These are phyloP conservation scores for Penicillium flavigenum DNA, from an alignment of 495 filamentous ascomycete species.

Conservation along the genomic window DNA sequence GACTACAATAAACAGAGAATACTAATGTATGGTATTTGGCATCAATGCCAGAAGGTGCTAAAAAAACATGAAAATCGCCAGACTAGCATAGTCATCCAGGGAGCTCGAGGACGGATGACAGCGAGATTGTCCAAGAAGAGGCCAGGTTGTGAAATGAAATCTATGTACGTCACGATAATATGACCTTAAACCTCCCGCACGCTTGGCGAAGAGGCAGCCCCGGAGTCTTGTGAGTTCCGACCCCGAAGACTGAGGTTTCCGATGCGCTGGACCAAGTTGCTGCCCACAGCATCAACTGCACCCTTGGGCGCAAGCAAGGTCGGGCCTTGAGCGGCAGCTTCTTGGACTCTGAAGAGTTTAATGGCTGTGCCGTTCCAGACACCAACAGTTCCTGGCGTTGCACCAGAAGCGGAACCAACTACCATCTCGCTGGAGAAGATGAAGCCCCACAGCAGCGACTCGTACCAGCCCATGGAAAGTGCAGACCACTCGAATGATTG, in stretches of 20 bases:
- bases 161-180: slow-evolving; percentile 23
- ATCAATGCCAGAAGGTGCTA: slow-evolving; percentile 8
- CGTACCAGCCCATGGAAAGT: slow-evolving; percentile 92
- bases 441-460: slow-evolving; percentile 92
- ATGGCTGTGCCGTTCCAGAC: slow-evolving; percentile 93
- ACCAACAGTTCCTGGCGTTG: slow-evolving; percentile 73
- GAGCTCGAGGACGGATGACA: slow-evolving; percentile 6
- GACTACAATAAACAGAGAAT: not conserved
- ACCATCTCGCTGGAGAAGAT: slow-evolving; percentile 89
- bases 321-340: slow-evolving; percentile 75
- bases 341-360: slow-evolving; percentile 86
- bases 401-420: slow-evolving; percentile 57
- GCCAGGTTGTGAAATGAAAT: slow-evolving; percentile 14
- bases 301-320: slow-evolving; percentile 80
- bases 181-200: slow-evolving; percentile 39
- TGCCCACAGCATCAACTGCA: slow-evolving; percentile 93
- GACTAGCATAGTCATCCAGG: slow-evolving; percentile 16
- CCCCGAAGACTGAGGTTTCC: slow-evolving; percentile 67
- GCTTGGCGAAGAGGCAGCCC: slow-evolving; percentile 35
- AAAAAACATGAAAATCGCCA: slow-evolving; percentile 10
- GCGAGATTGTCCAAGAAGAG: slow-evolving; percentile 10
- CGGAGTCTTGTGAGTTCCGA: slow-evolving; percentile 34
- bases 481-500: slow-evolving; percentile 97
- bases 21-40: slow-evolving; percentile 3
- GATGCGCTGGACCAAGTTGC: slow-evolving; percentile 83